These are phyloP conservation scores for Vachellia pachyceras DNA, from an alignment of 306 rosid species.

Conservation along the genomic window DNA sequence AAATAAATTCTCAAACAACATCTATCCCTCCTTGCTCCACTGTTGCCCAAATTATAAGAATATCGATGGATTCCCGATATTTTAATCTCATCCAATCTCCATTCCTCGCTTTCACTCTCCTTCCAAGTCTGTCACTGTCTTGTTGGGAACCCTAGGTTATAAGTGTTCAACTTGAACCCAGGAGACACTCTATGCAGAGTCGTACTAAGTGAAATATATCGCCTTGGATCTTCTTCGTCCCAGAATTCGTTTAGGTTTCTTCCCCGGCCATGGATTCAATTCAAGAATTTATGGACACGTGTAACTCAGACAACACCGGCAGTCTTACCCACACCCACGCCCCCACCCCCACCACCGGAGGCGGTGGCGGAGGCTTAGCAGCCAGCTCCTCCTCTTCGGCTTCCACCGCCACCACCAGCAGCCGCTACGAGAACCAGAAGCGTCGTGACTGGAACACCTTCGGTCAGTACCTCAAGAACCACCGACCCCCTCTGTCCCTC, in stretches of 20 bases:
- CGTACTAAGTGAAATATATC: neutral
- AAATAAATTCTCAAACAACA: neutral
- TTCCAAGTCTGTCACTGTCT: slow-evolving; percentile 36
- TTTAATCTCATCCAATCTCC: slow-evolving; percentile 25
- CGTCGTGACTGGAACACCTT: slow-evolving; percentile 99
- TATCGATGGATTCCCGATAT: slow-evolving; percentile 26
- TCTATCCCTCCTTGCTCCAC: slow-evolving; percentile 3
- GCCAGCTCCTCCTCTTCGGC: slow-evolving; percentile 53
- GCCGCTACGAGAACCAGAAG: slow-evolving; percentile 98
- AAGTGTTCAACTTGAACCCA: neutral
- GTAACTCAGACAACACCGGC: slow-evolving; percentile 54
- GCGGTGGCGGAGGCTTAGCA: slow-evolving; percentile 22
- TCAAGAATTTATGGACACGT: slow-evolving; percentile 64
- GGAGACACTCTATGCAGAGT: too few species aligned
- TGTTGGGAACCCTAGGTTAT: slow-evolving; percentile 48
- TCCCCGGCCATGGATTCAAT: slow-evolving; percentile 68
- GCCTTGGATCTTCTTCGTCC: slow-evolving; percentile 44
- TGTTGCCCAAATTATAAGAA: slow-evolving; percentile 46
- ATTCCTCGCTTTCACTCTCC: slow-evolving; percentile 20
- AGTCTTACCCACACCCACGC: slow-evolving; percentile 30
- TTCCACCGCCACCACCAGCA: slow-evolving; percentile 41
- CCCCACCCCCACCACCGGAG: slow-evolving; percentile 15
- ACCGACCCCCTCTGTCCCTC: slow-evolving; percentile 90
- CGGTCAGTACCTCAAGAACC: slow-evolving; percentile 92
- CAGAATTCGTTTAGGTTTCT: neutral